A percentile compares a stretch with the other conserved stretches of the same genome.
phyloP scores from a whole-genome alignment of 306 rosid genomes.

The Dryas octopetala region DNA sequence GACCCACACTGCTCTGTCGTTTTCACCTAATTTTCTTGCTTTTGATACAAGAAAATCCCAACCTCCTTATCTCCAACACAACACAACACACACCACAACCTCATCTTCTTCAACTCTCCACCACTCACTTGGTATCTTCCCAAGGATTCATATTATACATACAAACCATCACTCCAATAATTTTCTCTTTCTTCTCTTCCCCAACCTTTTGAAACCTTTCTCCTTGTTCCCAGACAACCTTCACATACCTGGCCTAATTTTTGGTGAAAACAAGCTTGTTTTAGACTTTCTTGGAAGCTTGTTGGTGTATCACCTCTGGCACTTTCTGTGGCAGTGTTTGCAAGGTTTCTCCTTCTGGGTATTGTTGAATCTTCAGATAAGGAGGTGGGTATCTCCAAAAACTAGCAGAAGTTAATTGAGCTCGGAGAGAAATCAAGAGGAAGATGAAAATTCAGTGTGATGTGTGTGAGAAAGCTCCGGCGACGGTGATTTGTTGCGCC shows the following conservation, averaged over 20 bases:
- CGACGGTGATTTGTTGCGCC: conserved; percentile 91
- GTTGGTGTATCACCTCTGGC: neutral
- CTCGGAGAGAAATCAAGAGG: neutral
- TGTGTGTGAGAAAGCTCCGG: conserved; percentile 95
- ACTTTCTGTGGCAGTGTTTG: neutral
- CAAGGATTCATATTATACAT: neutral
- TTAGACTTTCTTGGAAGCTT: neutral
- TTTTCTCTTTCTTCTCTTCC: neutral
- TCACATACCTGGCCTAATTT: neutral
- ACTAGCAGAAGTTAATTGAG: no score
- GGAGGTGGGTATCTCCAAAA: no score
- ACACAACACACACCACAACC: neutral
- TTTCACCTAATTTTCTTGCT: conserved; percentile 3
- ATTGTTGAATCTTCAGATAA: no score
- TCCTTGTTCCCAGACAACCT: neutral
- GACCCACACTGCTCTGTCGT: conserved; percentile 11
- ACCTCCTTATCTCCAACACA: conserved; percentile 38
- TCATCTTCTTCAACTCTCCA: conserved; percentile 19
- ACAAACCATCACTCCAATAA: neutral
- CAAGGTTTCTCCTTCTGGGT: neutral
- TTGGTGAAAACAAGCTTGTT: neutral
- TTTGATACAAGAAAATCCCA: conserved; percentile 13
- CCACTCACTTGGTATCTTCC: conserved; percentile 34
- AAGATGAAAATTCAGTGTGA: conserved; percentile 96
- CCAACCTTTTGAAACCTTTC: no score